phyloP scores from a whole-genome alignment of 768 basidiomycete species.

The Naganishia onofrii region DNA sequence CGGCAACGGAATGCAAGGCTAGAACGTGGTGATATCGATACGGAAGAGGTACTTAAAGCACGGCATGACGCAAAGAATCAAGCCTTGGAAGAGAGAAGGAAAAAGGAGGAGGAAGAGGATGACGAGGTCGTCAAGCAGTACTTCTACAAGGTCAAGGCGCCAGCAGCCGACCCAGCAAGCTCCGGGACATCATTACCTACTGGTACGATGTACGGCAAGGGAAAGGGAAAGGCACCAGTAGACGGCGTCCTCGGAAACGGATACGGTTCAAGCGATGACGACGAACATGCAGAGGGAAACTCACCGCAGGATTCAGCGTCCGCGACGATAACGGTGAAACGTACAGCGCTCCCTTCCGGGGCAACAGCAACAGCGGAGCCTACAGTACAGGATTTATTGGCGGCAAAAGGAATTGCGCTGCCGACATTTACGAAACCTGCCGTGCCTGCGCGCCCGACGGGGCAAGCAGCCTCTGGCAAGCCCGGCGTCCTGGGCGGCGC shows the following conservation, averaged over 20 bases:
- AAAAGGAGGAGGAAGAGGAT: conserved; percentile 80
- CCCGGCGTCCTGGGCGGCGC: conserved; percentile 40
- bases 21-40: conserved; percentile 63
- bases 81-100: conserved; percentile 65
- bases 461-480: conserved; percentile 40
- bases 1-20: conserved; percentile 72
- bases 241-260: conserved; percentile 50
- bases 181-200: background rate
- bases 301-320: conserved; percentile 29
- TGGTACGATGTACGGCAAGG: conserved; percentile 6
- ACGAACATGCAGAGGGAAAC: conserved; percentile 31
- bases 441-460: conserved; percentile 25
- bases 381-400: conserved; percentile 46
- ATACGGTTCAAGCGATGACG: conserved; percentile 31
- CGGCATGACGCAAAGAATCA: conserved; percentile 59
- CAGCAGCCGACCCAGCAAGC: conserved; percentile 25
- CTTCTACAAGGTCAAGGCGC: conserved; percentile 67
- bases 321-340: conserved; percentile 45
- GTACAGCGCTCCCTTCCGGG: conserved; percentile 30
- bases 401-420: conserved; percentile 43
- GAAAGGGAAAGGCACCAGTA: conserved; percentile 35
- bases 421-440: conserved; percentile 24
- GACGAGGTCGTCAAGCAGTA: conserved; percentile 82
- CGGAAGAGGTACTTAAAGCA: conserved; percentile 59
- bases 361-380: conserved; percentile 38